Percentiles rank a stretch among this genome's conserved stretches.
Conservation (phyloP, 257 asterid genomes). For the Solanum verrucosum region DNA sequence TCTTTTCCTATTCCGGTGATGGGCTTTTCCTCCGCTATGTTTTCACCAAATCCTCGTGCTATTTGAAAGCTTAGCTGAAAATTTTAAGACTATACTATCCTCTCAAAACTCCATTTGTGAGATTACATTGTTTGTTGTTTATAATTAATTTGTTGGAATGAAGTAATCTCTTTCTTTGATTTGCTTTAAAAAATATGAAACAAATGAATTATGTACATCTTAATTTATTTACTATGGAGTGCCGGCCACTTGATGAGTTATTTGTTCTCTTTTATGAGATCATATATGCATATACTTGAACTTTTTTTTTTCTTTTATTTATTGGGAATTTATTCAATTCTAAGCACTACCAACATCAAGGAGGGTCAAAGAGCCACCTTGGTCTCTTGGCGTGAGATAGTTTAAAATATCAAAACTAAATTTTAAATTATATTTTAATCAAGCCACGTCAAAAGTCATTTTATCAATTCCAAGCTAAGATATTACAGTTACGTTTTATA, state of each 20-base stretch:
- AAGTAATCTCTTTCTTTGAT: not conserved
- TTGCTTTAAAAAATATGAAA: not conserved
- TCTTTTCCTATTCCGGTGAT: constrained; percentile 67
- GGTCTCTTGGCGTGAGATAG: not conserved
- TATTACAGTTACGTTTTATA: too few species aligned
- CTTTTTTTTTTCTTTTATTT: not conserved
- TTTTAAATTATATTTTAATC: not conserved
- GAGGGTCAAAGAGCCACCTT: not conserved
- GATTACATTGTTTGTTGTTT: too few species aligned
- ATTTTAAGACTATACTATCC: too few species aligned
- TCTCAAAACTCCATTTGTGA: too few species aligned
- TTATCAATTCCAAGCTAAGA: too few species aligned
- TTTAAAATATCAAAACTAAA: too few species aligned
- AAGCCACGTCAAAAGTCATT: not conserved
- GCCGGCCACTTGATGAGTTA: not conserved
- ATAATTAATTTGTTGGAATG: not conserved
- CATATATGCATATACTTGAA: not conserved
- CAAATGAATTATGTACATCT: not conserved
- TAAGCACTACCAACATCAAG: not conserved
- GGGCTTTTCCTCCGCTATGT: constrained; percentile 34
- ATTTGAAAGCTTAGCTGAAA: not conserved
- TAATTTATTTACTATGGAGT: not conserved
- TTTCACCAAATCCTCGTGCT: not conserved
- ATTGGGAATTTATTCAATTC: not conserved
- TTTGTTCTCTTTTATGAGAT: not conserved